Conservation (phyloP, 805 yeast genomes). For the Kazachstania kunashirensis region DNA sequence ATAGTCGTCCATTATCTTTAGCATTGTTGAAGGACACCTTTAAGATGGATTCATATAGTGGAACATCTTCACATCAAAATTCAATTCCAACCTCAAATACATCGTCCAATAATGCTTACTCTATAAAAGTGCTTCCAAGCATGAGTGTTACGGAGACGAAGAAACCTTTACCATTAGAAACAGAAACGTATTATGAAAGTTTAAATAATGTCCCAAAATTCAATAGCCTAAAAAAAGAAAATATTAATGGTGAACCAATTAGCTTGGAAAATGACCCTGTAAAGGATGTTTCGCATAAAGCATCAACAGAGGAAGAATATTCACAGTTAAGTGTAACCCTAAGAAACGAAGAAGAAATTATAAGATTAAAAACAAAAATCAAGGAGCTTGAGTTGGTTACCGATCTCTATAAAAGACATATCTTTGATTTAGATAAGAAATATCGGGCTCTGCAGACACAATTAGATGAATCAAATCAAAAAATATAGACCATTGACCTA, state of each 20-base stretch:
- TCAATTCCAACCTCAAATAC: neutral
- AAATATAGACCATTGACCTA: no score
- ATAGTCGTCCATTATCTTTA: slow-evolving; percentile 1
- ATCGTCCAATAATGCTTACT: neutral
- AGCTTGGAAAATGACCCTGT: neutral
- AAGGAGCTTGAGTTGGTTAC: slow-evolving; percentile 85
- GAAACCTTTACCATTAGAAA: neutral
- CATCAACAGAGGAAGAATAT: neutral
- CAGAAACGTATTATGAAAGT: neutral
- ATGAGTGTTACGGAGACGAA: no score
- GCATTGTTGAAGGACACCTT: slow-evolving; percentile 5
- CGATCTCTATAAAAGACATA: slow-evolving; percentile 75
- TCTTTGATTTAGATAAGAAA: slow-evolving; percentile 60
- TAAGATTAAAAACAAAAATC: slow-evolving; percentile 59
- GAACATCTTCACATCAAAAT: neutral
- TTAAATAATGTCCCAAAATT: neutral
- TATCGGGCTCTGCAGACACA: slow-evolving; percentile 18
- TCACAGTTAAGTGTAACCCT: slow-evolving; percentile 8
- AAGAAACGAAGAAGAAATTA: slow-evolving; percentile 28
- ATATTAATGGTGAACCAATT: neutral
- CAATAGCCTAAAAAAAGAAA: neutral
- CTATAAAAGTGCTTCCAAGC: no score
- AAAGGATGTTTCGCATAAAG: neutral
- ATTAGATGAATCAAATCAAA: slow-evolving; percentile 2
- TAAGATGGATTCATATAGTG: slow-evolving; percentile 2